phyloP scores from a whole-genome alignment of 1,284 basidiomycete genomes.

The Microbotryomycetes sp. region DNA sequence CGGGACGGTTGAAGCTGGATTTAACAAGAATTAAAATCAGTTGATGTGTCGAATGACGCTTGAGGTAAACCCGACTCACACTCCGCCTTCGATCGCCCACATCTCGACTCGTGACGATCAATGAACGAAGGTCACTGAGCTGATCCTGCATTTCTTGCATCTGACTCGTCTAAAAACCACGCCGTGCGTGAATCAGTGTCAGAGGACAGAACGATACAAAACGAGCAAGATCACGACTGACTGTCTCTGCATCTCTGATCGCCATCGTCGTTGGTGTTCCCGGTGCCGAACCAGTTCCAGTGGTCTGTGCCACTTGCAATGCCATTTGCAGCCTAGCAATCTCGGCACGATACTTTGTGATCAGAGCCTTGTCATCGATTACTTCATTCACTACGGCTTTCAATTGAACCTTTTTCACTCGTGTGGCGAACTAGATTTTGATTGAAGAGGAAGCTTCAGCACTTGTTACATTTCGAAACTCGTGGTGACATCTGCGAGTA shows the following conservation, averaged over 20 bases:
- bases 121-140: conserved; percentile 26
- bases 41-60: fast-evolving
- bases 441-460: conserved; percentile 45
- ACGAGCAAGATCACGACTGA: conserved; percentile 4
- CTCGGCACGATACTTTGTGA: conserved; percentile 61
- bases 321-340: conserved; percentile 6
- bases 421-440: conserved; percentile 79
- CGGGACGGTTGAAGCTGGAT: conserved; percentile 25
- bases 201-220: neutral
- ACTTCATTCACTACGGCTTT: conserved; percentile 89
- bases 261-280: conserved; percentile 17
- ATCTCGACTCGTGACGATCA: conserved; percentile 27
- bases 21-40: neutral
- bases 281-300: conserved; percentile 25
- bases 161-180: conserved; percentile 8
- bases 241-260: conserved; percentile 17
- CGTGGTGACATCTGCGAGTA: neutral
- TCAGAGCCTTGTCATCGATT: conserved; percentile 82
- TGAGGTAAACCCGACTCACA: conserved; percentile 1
- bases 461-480: neutral
- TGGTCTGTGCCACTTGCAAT: conserved; percentile 25
- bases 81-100: conserved; percentile 26
- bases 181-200: neutral
- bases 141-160: conserved; percentile 21
- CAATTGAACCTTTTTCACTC: conserved; percentile 71